Conservation (phyloP, 345 rosid species). For the Brassica juncea region DNA sequence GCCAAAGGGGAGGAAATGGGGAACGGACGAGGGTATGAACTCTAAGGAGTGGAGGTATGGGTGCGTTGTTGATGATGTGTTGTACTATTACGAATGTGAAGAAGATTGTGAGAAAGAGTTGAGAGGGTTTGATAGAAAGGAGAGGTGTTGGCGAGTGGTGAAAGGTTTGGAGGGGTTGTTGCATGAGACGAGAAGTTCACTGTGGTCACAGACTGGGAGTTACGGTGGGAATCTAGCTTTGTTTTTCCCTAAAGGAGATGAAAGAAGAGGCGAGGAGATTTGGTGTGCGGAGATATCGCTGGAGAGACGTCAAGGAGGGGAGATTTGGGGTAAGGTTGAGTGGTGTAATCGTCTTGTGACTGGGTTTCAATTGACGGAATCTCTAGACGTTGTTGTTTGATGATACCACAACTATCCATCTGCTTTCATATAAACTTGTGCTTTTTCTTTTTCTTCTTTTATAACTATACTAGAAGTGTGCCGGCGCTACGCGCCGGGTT, state of each 20-base stretch:
- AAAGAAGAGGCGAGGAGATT: background rate
- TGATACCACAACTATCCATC: background rate
- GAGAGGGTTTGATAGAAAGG: background rate
- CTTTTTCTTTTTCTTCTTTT: no score
- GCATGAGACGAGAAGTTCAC: background rate
- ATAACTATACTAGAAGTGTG: no score
- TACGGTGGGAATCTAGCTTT: background rate
- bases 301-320: background rate
- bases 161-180: background rate
- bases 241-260: background rate
- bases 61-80: background rate
- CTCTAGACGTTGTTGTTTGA: background rate
- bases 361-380: background rate
- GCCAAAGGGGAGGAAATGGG: background rate
- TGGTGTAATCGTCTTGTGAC: background rate
- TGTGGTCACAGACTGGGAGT: background rate
- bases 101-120: background rate
- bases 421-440: background rate
- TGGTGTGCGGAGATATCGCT: background rate
- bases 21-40: background rate
- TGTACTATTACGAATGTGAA: background rate
- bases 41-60: background rate
- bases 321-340: background rate
- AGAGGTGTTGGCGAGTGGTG: background rate
- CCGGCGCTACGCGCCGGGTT: no score